These are phyloP conservation scores for Curvularia lunata DNA, from an alignment of 2,329 filamentous ascomycete genomes.

Conservation along the genomic window DNA sequence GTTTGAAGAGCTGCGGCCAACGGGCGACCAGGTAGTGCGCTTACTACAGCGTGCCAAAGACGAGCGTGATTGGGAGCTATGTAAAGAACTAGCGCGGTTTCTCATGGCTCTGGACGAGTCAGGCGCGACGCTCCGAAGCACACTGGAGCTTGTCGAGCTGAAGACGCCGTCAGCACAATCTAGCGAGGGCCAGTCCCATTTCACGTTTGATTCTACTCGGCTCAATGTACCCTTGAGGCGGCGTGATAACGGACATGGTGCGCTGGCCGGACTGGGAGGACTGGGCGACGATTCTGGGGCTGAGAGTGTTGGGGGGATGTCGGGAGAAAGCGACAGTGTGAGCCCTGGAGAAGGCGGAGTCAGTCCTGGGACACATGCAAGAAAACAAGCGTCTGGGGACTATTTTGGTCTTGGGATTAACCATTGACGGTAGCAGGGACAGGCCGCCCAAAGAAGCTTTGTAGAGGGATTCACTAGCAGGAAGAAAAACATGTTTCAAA, in stretches of 20 bases:
- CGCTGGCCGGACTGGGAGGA: background rate
- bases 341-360: slow-evolving; percentile 24
- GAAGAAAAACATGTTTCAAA: background rate
- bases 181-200: slow-evolving; percentile 34
- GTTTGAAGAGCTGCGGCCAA: slow-evolving; percentile 64
- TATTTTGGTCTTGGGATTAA: slow-evolving; percentile 33
- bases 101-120: slow-evolving; percentile 88
- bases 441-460: background rate
- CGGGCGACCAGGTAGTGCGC: slow-evolving; percentile 78
- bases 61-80: slow-evolving; percentile 92
- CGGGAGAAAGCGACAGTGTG: slow-evolving; percentile 24
- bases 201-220: slow-evolving; percentile 40
- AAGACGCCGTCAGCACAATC: slow-evolving; percentile 39
- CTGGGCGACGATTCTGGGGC: slow-evolving; percentile 5
- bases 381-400: slow-evolving; percentile 15
- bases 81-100: slow-evolving; percentile 94
- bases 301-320: slow-evolving; percentile 9
- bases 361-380: slow-evolving; percentile 20
- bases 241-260: slow-evolving; percentile 10
- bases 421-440: slow-evolving; percentile 7
- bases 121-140: slow-evolving; percentile 77
- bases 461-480: background rate
- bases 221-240: slow-evolving; percentile 35
- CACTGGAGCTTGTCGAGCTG: slow-evolving; percentile 62
- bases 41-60: slow-evolving; percentile 80